Conservation (phyloP, 352 stramenopile genomes). For the Globisporangium polare region DNA sequence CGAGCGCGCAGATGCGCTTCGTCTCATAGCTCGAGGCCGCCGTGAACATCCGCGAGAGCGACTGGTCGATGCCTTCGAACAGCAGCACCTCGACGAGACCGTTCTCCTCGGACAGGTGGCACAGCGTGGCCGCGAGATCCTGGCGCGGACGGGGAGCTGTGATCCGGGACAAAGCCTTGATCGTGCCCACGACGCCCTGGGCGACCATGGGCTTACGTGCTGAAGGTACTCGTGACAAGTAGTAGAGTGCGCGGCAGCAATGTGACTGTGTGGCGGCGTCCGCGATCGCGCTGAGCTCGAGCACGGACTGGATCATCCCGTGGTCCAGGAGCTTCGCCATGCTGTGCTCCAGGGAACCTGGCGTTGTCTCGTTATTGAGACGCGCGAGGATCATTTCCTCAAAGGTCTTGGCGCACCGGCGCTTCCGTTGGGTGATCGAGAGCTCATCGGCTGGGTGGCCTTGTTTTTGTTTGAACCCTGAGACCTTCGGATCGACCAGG, state of each 20-base stretch:
- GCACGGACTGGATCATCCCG: conserved; percentile 62
- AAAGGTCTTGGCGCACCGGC: conserved; percentile 70
- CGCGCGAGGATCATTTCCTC: conserved; percentile 67
- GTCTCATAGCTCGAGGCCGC: conserved; percentile 41
- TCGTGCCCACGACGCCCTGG: conserved; percentile 36
- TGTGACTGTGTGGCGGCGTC: conserved; percentile 53
- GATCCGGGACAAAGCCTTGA: conserved; percentile 47
- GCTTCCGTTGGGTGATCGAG: conserved; percentile 47
- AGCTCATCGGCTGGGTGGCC: conserved; percentile 17
- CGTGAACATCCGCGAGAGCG: conserved; percentile 41
- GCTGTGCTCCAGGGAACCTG: conserved; percentile 5
- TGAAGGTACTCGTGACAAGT: conserved; percentile 33
- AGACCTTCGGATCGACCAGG: background rate
- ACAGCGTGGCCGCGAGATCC: conserved; percentile 62
- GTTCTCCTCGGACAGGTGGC: conserved; percentile 61
- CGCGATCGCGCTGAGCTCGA: conserved; percentile 36
- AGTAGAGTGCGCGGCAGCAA: conserved; percentile 69
- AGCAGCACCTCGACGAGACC: conserved; percentile 53
- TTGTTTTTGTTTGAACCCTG: conserved; percentile 7
- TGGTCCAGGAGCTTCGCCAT: conserved; percentile 48
- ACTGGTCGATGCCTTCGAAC: conserved; percentile 68
- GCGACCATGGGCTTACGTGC: conserved; percentile 58
- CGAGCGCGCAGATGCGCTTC: conserved; percentile 62
- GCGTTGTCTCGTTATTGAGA: conserved; percentile 15
- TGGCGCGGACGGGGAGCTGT: conserved; percentile 28